Percentiles rank a stretch among this genome's conserved stretches.
These are phyloP conservation scores for Amanita pseudoporphyria DNA, from an alignment of 768 basidiomycete species.

Conservation along the genomic window DNA sequence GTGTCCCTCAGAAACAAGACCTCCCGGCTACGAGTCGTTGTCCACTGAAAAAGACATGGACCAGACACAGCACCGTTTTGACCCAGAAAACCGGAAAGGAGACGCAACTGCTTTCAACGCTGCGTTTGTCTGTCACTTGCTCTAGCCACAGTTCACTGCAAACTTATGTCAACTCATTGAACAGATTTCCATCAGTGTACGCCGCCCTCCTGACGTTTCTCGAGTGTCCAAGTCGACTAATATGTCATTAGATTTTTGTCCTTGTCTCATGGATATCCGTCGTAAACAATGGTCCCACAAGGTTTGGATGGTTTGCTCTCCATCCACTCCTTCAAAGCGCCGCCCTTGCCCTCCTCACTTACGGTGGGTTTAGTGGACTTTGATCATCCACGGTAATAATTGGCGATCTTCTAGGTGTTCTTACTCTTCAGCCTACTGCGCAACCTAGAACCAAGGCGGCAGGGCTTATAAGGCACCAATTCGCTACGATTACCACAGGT, in stretches of 20 bases:
- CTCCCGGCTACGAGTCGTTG: not conserved
- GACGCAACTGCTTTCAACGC: not conserved
- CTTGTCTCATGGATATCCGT: slow-evolving; percentile 36
- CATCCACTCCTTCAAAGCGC: slow-evolving; percentile 59
- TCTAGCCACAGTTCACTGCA: not conserved
- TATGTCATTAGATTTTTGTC: slow-evolving; percentile 25
- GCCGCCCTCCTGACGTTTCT: not conserved
- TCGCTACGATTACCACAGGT: slow-evolving; percentile 44
- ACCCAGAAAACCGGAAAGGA: not conserved
- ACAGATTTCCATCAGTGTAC: not conserved
- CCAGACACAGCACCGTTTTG: not conserved
- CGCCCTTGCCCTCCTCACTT: slow-evolving; percentile 45
- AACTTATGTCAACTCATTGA: not conserved
- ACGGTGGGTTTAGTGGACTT: slow-evolving; percentile 31
- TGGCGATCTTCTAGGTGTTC: slow-evolving; percentile 38
- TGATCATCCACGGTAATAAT: not conserved
- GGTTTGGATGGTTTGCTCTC: slow-evolving; percentile 51
- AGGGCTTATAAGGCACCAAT: slow-evolving; percentile 63
- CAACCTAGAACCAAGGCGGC: slow-evolving; percentile 55
- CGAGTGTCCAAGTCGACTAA: not conserved
- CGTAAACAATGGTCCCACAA: slow-evolving; percentile 32
- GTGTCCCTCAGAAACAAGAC: too few species aligned
- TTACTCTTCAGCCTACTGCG: slow-evolving; percentile 69
- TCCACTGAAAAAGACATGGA: not conserved
- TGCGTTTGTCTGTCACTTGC: slow-evolving; percentile 7